Percentiles rank a stretch among this genome's conserved stretches.
Evolutionary conservation across 1,284 basidiomycete genomes (phyloP).

Genomic region (Sutorius eximius): DNA sequence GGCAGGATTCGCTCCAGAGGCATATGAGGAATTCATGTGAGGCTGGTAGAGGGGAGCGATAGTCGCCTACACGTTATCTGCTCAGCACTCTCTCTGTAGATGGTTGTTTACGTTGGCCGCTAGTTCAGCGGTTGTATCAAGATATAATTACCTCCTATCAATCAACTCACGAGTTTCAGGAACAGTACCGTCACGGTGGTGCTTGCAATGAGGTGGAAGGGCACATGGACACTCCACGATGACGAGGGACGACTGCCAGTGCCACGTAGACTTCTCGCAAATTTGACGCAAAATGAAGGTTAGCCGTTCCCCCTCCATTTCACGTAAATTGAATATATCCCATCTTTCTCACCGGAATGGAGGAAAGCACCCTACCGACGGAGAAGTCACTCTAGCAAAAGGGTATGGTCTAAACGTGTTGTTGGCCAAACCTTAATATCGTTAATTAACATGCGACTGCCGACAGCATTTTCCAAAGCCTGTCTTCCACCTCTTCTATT

Average conservation of each 20-base stretch:
- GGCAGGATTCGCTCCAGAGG: constrained; percentile 33
- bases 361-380: not conserved
- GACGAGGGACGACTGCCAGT: not conserved
- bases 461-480: constrained; percentile 49
- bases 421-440: not conserved
- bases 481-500: constrained; percentile 61
- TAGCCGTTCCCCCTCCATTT: not conserved
- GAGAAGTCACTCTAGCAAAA: not conserved
- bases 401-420: not conserved
- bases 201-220: not conserved
- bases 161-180: not conserved
- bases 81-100: not conserved
- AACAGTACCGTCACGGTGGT: not conserved
- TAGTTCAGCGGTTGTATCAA: not conserved
- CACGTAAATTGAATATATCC: not conserved
- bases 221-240: too few species aligned
- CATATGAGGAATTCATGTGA: constrained; percentile 25
- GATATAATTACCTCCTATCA: not conserved
- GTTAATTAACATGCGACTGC: not conserved
- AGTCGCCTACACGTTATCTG: not conserved
- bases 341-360: not conserved
- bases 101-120: not conserved
- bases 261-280: not conserved
- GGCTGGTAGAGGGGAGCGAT: not conserved
- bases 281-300: not conserved